Base-by-base conservation (phyloP, 306 rosid genomes). In the Vachellia pachyceras region DNA sequence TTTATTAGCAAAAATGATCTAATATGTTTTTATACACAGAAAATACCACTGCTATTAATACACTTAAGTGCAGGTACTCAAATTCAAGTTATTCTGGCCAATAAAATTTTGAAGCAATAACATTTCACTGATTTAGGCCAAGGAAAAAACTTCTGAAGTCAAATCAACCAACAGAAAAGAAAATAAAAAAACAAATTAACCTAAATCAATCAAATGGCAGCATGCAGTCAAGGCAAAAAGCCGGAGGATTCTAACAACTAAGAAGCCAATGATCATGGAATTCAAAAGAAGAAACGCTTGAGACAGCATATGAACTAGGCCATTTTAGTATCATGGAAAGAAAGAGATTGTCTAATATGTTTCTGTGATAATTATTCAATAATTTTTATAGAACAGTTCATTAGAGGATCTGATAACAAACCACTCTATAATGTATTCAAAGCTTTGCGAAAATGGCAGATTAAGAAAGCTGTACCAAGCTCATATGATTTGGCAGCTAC, bases 401-500 rank as follows among this genome's bases (percentile, higher is more conserved):
- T 64, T 14, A 15, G 11, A 64, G 22, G 13, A 55, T 7, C 5
- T 35, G 9, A 69, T 3, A 54, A 46, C 33, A 82, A 65, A 67
- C 0, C 9, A 6, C n/a, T 29, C 29, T 1, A 4, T 11, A 25
- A 7, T 61, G 18, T 61, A 61, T 35, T 13, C 3, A 61, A 25
- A 13, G 35, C 7, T 29, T 29, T 36, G 9, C 47, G 11, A 12
- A 81, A 25, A 25, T 15, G 18, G 20, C 9, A 35, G 44, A 60
- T 10, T 10, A 60, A 25, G 12, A 60, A 60, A 22, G 46, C 44
- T 89, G 81, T 18, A 92, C 99, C 97, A 44, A 95, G 97, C 82
- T 95, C 99, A 84, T 93, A 95, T 44, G 99, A 91, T 85, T 93
- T 95, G 44, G 94, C 94, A 83, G 99, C 99, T 58, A 95, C 99